These are phyloP conservation scores for Zygosaccharomyces bisporus DNA, from an alignment of 805 yeast species.

Conservation along the genomic window DNA sequence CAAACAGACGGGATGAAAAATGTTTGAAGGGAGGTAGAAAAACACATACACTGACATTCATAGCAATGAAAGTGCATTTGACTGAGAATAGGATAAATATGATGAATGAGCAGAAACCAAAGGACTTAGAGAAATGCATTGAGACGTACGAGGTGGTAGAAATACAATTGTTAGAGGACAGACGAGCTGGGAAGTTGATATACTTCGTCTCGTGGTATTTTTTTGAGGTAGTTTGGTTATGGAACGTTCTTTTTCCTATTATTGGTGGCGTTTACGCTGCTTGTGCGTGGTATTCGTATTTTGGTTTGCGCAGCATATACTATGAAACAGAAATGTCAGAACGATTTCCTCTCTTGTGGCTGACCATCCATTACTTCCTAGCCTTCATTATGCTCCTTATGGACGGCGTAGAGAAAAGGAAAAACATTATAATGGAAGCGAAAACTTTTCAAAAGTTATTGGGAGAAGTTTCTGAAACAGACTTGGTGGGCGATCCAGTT, in stretches of 20 bases:
- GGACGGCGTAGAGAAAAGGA: not conserved
- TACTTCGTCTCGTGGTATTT: conserved; percentile 2
- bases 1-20: not conserved
- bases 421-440: not conserved
- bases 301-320: not conserved
- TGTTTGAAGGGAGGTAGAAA: not conserved
- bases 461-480: not conserved
- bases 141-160: not conserved
- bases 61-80: not conserved
- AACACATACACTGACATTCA: not conserved
- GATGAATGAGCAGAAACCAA: not conserved
- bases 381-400: not conserved
- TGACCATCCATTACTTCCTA: not conserved
- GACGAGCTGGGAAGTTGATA: conserved; percentile 1
- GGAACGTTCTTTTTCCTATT: not conserved
- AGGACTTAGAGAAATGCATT: conserved; percentile 1
- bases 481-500: not conserved
- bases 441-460: not conserved
- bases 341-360: not conserved
- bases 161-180: not conserved
- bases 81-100: not conserved
- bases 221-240: not conserved
- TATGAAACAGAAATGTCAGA: not conserved
- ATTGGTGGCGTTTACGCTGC: not conserved
- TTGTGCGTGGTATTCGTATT: not conserved